phyloP scores from a whole-genome alignment of 1,139 yeast genomes.

The Petasospora rhodanensis region DNA sequence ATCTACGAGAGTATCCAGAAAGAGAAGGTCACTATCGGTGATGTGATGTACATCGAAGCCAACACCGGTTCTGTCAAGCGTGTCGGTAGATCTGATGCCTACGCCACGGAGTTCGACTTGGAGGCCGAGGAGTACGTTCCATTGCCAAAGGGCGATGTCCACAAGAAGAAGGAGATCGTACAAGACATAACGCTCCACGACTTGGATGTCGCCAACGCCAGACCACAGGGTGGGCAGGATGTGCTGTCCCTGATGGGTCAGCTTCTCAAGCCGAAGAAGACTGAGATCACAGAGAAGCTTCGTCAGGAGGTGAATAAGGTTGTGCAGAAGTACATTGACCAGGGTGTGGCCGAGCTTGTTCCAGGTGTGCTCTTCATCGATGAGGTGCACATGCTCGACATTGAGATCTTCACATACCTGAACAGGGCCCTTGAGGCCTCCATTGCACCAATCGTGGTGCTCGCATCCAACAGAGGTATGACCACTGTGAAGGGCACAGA shows the following conservation, averaged over 20 bases:
- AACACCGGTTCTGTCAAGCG: constrained; percentile 97
- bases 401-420: constrained; percentile 90
- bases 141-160: constrained; percentile 97
- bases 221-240: constrained; percentile 99
- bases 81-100: constrained; percentile 97
- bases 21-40: constrained; percentile 93
- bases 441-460: constrained; percentile 90
- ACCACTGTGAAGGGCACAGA: constrained; percentile 91
- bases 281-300: constrained; percentile 97
- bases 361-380: constrained; percentile 98
- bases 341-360: constrained; percentile 95
- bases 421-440: constrained; percentile 89
- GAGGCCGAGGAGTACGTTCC: constrained; percentile 99
- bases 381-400: constrained; percentile 96
- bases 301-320: constrained; percentile 92
- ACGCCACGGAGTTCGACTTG: constrained; percentile 95
- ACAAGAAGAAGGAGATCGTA: constrained; percentile 95
- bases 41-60: constrained; percentile 93
- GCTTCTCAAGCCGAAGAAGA: constrained; percentile 88
- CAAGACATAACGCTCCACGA: constrained; percentile 97
- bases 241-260: constrained; percentile 99
- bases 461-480: constrained; percentile 93
- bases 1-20: constrained; percentile 95
- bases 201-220: constrained; percentile 91
- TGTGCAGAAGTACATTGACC: constrained; percentile 93